phyloP scores from a whole-genome alignment of 306 rosid genomes.

The Ziziphus jujuba region DNA sequence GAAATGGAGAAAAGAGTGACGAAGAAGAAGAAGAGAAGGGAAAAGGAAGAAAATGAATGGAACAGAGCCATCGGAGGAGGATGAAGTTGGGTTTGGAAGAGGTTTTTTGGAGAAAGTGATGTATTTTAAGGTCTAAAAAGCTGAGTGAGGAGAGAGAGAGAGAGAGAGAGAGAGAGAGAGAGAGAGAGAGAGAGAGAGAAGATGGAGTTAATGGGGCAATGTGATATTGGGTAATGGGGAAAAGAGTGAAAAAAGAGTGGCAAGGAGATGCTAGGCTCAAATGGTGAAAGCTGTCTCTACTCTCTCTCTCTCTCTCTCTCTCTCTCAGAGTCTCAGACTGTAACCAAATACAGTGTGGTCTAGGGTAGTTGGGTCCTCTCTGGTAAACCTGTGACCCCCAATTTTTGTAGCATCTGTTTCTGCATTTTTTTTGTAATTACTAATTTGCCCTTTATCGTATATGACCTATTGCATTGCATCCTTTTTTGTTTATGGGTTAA shows the following conservation, averaged over 20 bases:
- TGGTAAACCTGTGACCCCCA: no score
- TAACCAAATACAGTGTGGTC: no score
- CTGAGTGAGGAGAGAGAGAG: neutral
- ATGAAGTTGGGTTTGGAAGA: neutral
- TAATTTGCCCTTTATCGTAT: no score
- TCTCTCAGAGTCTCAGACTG: no score
- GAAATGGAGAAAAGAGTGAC: conserved; percentile 22
- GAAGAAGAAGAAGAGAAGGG: conserved; percentile 29
- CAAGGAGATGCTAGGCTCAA: neutral
- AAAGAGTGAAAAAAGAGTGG: neutral
- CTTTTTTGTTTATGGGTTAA: no score
- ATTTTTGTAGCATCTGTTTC: no score
- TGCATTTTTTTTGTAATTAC: no score
- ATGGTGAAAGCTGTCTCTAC: conserved; percentile 14
- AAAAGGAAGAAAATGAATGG: neutral
- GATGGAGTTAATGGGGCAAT: neutral
- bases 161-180: neutral
- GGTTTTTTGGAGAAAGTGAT: neutral
- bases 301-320: no score
- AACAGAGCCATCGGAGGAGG: conserved; percentile 37
- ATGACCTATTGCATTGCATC: no score
- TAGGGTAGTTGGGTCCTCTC: no score
- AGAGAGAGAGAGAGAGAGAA: no score
- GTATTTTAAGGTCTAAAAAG: neutral
- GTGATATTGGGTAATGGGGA: neutral